Evolutionary conservation across 2,329 filamentous ascomycete genomes (phyloP), one percentile per base, ranked within the genome.

Genomic region (Talaromyces sp.): DNA sequence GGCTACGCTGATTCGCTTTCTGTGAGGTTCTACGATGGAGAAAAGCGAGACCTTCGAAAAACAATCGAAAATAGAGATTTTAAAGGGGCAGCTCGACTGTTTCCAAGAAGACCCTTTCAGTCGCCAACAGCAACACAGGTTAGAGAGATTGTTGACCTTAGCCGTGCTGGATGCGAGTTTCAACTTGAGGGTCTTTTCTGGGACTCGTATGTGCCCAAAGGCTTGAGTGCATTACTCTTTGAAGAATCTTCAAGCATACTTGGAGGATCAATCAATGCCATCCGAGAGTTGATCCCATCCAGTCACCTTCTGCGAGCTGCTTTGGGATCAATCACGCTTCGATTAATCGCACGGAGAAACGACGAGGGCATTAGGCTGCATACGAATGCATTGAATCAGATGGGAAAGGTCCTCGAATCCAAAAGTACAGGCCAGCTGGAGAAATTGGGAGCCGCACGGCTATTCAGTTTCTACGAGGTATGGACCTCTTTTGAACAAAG

Each of bases 381-480:
- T n/a, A 32, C 29, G 13, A 44, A 14, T 16, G 33, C 51, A 10
- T 32, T 53, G 17, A 30, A 46, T 14, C 33, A 53, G 24, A 36
- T 48, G 29, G 27, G 40, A 2, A 49, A 46, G 22, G 4, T n/a
- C 16, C 9, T 40, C 17, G 37, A 16, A 19, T 11, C 8, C 20
- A 2, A 20, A 16, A 17, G 16, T 33, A 5, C 40, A 33, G 13
- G 17, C 10, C 17, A n/a, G n/a, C 32, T 53, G 13, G 51, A 49
- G 17, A 7, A 46, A 32, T 41, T 53, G 24, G 41, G 46, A n/a
- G 41, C 46, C 4, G 43, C 46, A 4, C 40, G 51, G 5, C 3
- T 53, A 11, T 46, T 46, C 19, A 53, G 46, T 32, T 49, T 53
- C 19, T 46, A 53, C n/a, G 51, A 53, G 41, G 51, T 53, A 49